Base-by-base conservation (phyloP, 495 filamentous ascomycete genomes). In the Aspergillus nidulans region DNA sequence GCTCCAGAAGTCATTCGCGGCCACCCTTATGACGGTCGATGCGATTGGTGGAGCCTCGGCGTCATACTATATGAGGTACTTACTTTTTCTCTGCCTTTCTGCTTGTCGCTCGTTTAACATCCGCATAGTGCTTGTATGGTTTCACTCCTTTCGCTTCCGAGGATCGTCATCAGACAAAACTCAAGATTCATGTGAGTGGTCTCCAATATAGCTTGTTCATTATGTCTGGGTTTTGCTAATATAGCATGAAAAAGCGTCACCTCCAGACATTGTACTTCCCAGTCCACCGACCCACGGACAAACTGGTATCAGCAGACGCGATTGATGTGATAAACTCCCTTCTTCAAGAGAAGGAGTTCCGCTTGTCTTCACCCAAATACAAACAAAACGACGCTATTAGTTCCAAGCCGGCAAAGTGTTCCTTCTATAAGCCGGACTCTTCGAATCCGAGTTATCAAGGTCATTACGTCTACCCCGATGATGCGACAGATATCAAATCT, bases 21-120 rank as follows among this genome's bases (percentile, higher is more conserved):
- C 18, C 80, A 91, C 46, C 70, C 77, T 24, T 96, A 97, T 65
- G 92, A 97, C 75, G 92, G 86, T 21, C 76, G 92, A 55, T 96
- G 92, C 69, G 92, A 96, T 71, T 97, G 84, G 89, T 97, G 91
- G 92, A 96, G 91, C 69, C 80, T 96, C 55, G 92, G 90, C 24
- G 82, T 96, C 49, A 96, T 97, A 62, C 66, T 96, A 32, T 97
- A 88, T 57, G 92, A 97, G 72, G 85, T 85, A 57, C 8, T 12
- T 13, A 26, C n/a, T 10, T 21, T 9, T 42, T 21, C 1, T 49
- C 15, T 6, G 2, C 21, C 18, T 15, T 34, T 34, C 4, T 12
- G 4, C 30, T 34, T 12, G 15, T 12, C 9, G 30, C 19, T 6
- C 6, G n/a, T 18, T 13, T 43, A 24, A 52, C 19, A 6, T 28